Evolutionary conservation across 192 early-diverging fungal species (phyloP).

Genomic region (Anaeromyces robustus): DNA sequence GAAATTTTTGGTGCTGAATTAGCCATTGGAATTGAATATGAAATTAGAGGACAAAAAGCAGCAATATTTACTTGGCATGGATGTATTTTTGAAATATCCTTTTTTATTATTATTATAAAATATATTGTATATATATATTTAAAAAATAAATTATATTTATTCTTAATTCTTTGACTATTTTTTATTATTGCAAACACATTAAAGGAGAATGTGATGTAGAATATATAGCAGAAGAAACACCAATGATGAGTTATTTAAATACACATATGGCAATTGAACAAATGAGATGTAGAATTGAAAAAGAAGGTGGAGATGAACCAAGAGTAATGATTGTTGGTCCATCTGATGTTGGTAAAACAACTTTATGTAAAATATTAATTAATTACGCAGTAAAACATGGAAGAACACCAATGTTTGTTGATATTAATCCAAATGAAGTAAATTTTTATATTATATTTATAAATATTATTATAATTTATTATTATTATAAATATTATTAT

Average conservation of each 20-base stretch:
- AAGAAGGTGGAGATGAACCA: not conserved
- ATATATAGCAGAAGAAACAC: constrained; percentile 89
- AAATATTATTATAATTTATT: not conserved
- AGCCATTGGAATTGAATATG: constrained; percentile 57
- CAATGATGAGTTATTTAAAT: constrained; percentile 81
- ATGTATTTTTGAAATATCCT: constrained; percentile 46
- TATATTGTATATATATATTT: constrained; percentile 7
- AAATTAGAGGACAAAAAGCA: constrained; percentile 68
- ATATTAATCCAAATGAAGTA: constrained; percentile 70
- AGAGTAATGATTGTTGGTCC: constrained; percentile 66
- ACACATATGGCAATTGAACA: constrained; percentile 77
- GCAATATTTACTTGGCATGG: constrained; percentile 90
- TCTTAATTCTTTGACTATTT: constrained; percentile 5
- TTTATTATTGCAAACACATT: constrained; percentile 5
- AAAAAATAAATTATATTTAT: not conserved
- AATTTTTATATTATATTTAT: not conserved
- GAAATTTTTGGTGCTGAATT: constrained; percentile 95
- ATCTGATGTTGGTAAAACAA: constrained; percentile 83
- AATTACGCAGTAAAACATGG: constrained; percentile 71
- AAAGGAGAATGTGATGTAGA: constrained; percentile 55
- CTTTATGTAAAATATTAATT: constrained; percentile 65
- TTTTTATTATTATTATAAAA: not conserved
- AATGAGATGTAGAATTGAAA: constrained; percentile 5
- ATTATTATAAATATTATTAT: not conserved
- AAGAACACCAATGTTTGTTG: constrained; percentile 62